phyloP scores from a whole-genome alignment of 371 early-diverging fungal species.

The Circinella umbellata region DNA sequence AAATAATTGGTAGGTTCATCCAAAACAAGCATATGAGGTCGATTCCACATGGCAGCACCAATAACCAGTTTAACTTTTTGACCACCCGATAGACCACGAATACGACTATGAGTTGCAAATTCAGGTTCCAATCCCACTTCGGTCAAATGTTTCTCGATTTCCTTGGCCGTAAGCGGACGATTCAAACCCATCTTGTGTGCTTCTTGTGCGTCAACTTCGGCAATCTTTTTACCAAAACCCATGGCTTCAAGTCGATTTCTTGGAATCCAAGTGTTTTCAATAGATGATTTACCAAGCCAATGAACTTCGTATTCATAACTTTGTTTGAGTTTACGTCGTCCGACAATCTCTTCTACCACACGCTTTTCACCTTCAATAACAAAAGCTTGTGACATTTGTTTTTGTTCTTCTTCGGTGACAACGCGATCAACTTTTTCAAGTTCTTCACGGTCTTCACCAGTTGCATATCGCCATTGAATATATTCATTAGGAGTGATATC shows the following conservation, averaged over 20 bases:
- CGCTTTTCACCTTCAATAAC: slow-evolving; percentile 71
- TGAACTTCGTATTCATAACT: slow-evolving; percentile 72
- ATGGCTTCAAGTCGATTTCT: slow-evolving; percentile 70
- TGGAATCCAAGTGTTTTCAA: slow-evolving; percentile 75
- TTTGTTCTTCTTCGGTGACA: slow-evolving; percentile 69
- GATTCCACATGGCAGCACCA: slow-evolving; percentile 85
- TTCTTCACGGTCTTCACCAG: slow-evolving; percentile 83
- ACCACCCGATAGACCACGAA: slow-evolving; percentile 88
- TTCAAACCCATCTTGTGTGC: slow-evolving; percentile 67
- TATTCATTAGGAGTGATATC: slow-evolving; percentile 85
- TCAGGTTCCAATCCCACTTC: slow-evolving; percentile 76
- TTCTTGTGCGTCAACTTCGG: slow-evolving; percentile 67
- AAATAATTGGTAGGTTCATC: slow-evolving; percentile 92
- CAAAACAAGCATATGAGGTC: slow-evolving; percentile 86
- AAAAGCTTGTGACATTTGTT: slow-evolving; percentile 64
- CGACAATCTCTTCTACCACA: slow-evolving; percentile 61
- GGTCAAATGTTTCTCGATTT: slow-evolving; percentile 72
- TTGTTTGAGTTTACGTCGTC: slow-evolving; percentile 74
- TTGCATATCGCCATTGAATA: slow-evolving; percentile 85
- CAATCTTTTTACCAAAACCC: slow-evolving; percentile 73
- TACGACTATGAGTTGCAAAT: slow-evolving; percentile 82
- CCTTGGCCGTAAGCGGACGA: slow-evolving; percentile 68
- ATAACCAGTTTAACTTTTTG: slow-evolving; percentile 94
- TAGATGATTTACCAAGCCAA: slow-evolving; percentile 64
- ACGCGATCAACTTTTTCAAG: slow-evolving; percentile 69